A percentile compares a stretch with the other conserved stretches of the same genome.
phyloP scores from a whole-genome alignment of 192 early-diverging fungal species.

The Entomortierella parvispora region DNA sequence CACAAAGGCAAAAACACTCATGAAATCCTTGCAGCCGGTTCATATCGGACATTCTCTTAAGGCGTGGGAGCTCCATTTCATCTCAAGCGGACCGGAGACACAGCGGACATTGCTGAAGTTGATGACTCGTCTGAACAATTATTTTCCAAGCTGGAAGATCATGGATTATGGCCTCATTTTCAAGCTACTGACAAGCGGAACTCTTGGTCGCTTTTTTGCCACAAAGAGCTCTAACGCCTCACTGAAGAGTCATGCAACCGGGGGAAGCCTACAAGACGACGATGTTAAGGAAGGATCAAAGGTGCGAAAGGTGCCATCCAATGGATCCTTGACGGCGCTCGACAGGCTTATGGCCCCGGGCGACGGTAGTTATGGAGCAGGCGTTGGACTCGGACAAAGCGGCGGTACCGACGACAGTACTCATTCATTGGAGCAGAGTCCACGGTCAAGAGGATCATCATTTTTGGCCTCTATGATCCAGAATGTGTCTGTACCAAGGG shows the following conservation, averaged over 20 bases:
- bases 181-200: conserved; percentile 20
- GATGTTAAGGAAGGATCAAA: background rate
- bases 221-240: background rate
- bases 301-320: too few species aligned
- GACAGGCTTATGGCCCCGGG: too few species aligned
- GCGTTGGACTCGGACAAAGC: too few species aligned
- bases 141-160: conserved; percentile 64
- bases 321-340: too few species aligned
- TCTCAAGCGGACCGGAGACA: conserved; percentile 44
- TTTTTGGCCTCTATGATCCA: background rate
- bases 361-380: too few species aligned
- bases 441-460: background rate
- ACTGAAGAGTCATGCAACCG: background rate
- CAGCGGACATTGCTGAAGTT: conserved; percentile 53
- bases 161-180: conserved; percentile 38
- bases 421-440: too few species aligned
- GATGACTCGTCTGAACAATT: conserved; percentile 64
- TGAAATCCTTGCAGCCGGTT: conserved; percentile 57
- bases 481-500: background rate
- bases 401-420: too few species aligned
- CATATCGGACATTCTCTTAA: conserved; percentile 62
- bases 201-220: conserved; percentile 7
- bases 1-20: conserved; percentile 59
- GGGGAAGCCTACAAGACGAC: background rate
- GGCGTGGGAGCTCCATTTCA: conserved; percentile 68